Conservation (phyloP, 1,284 basidiomycete genomes). For the Sphagnurus paluster region DNA sequence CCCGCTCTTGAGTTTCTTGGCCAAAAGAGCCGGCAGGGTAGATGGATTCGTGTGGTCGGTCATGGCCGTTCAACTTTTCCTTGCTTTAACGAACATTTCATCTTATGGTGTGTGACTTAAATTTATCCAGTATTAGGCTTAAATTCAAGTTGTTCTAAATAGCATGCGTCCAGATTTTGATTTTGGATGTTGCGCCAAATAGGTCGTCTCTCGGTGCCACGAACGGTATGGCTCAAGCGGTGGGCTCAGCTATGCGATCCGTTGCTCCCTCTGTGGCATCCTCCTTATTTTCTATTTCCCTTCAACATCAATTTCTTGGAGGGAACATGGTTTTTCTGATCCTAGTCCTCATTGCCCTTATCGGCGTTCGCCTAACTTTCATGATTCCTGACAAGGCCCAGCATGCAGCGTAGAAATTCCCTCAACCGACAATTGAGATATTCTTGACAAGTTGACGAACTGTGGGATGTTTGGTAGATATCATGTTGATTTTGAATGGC, state of each 20-base stretch:
- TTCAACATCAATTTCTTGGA: constrained; percentile 26
- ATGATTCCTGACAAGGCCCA: constrained; percentile 20
- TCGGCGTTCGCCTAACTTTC: constrained; percentile 26
- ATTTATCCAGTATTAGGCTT: constrained; percentile 12
- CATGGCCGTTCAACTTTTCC: constrained; percentile 28
- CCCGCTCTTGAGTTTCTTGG: constrained; percentile 29
- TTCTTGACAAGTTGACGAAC: no score
- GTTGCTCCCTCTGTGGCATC: constrained; percentile 45
- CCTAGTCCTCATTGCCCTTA: constrained; percentile 25
- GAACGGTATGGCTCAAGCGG: constrained; percentile 55
- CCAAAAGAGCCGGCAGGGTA: constrained; percentile 25
- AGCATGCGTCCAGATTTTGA: constrained; percentile 32
- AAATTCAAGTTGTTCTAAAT: constrained; percentile 5
- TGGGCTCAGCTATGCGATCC: constrained; percentile 47
- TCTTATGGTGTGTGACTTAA: constrained; percentile 28
- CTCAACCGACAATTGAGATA: no score
- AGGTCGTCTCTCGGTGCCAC: constrained; percentile 43
- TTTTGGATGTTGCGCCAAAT: constrained; percentile 33
- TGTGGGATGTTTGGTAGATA: no score
- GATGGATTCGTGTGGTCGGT: constrained; percentile 28
- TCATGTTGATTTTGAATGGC: no score
- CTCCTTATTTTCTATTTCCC: constrained; percentile 35
- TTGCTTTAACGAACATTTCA: constrained; percentile 22
- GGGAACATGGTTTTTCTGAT: constrained; percentile 35
- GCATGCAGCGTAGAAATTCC: no score